Base-by-base conservation (phyloP, 306 rosid genomes). In the Vigna nakashimae region DNA sequence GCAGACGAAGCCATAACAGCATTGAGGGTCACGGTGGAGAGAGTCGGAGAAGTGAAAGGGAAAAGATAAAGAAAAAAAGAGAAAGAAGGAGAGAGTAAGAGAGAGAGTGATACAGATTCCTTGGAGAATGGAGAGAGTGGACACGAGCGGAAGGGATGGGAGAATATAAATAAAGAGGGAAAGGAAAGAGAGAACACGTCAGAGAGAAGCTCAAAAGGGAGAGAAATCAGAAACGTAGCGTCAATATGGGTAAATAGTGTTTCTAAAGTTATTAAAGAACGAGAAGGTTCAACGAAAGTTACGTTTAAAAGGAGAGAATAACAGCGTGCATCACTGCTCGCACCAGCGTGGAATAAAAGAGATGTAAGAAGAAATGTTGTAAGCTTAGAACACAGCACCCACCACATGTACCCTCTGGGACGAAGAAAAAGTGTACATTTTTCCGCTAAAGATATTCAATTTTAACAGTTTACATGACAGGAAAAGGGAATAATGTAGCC, bases 261-360 rank as follows among this genome's bases (percentile, higher is more conserved):
- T 64, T 30, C 16, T 30, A 81, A 86, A 73, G 79, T 65, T 62
- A 81, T 85, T 60, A 80, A 89, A 91, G 88, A 87, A 86, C 67
- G 91, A 88, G 86, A 86, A 88, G 83, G 87, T 88, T 83, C 82
- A 78, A 73, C 68, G 86, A 88, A 91, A 90, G 90, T 60, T 71
- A 20, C 68, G 74, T 71, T 79, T 40, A 72, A 71, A 78, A 69
- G 78, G 62, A 17, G 59, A 70, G 42, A 49, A 56, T 43, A 72
- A 74, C 79, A 72, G 87, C 43, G 84, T 69, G 82, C 56, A 62
- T 15, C 20, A 59, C 65, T 13, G 38, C 46, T 42, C 46, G 45
- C 45, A 40, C 45, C 46, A 42, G 46, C 6, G 34, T 24, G 32
- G 63, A 22, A 24, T 36, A 57, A 57, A 57, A 57, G 64, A 57